Evolutionary conservation across 1,139 yeast species (phyloP).

Genomic region (Magnusiomyces suaveolens): DNA sequence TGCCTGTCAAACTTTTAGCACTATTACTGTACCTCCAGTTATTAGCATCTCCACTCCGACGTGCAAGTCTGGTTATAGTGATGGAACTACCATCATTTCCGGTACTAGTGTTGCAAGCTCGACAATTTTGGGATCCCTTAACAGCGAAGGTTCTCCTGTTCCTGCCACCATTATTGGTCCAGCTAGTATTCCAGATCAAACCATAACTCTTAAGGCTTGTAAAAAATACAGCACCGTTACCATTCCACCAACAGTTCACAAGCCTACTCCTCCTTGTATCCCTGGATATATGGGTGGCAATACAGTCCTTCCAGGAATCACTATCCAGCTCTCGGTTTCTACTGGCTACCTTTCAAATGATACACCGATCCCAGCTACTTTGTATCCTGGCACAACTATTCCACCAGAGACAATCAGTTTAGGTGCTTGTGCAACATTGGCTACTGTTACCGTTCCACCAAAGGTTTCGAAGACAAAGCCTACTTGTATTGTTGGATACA

Average conservation of each 20-base stretch:
- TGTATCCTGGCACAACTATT: slow-evolving; percentile 1
- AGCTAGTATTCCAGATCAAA: neutral
- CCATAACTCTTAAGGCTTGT: slow-evolving; percentile 4
- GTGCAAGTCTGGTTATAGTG: slow-evolving; percentile 1
- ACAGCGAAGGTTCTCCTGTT: slow-evolving; percentile 1
- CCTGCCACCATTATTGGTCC: slow-evolving; percentile 3
- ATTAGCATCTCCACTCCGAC: slow-evolving; percentile 5
- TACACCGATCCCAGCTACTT: neutral
- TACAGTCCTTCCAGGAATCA: slow-evolving; percentile 1
- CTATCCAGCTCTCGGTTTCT: neutral
- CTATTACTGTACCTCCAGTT: neutral
- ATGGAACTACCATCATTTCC: slow-evolving; percentile 5
- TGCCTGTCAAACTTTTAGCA: slow-evolving; percentile 5
- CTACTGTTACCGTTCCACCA: slow-evolving; percentile 6
- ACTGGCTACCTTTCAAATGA: neutral
- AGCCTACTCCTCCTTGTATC: neutral
- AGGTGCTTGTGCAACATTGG: slow-evolving; percentile 6
- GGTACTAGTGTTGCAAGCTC: slow-evolving; percentile 3
- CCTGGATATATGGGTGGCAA: slow-evolving; percentile 3
- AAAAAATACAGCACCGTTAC: slow-evolving; percentile 1
- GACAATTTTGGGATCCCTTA: slow-evolving; percentile 3
- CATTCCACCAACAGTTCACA: neutral
- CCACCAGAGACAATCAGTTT: slow-evolving; percentile 1
- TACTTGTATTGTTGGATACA: slow-evolving; percentile 5
- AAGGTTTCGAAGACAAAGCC: slow-evolving; percentile 3